Evolutionary conservation across 2,329 filamentous ascomycete species (phyloP), one percentile per base, ranked within the genome.

Genomic region (Paramyrothecium roridum): DNA sequence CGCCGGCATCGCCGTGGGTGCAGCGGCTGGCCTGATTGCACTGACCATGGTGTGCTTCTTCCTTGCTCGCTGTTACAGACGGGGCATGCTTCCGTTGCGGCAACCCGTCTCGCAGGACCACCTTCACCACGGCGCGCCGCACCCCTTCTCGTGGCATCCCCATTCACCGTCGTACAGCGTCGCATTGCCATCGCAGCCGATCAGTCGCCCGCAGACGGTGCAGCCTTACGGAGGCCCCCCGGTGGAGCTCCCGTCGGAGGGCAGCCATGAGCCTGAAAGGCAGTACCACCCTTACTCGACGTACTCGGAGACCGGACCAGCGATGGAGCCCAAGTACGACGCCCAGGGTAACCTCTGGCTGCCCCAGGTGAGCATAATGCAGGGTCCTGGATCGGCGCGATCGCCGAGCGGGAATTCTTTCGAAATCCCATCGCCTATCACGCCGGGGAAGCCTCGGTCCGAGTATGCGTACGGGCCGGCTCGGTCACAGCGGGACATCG

Each of bases 1-100:
- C 49, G 70, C 64, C 3, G 78, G 78, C 19, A 77, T 80, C 46
- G 73, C 71, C 8, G 64, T 78, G 13, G 77, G 73, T 10, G 67
- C 70, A 22, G 69, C 58, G 1, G 63, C 65, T 8, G 67, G 59
- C 1, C 53, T 73, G 2, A 46, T 74, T 19, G 59, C 63, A 1
- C 47, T 69, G 6, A 34, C 69, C 2, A 21, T 67, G 12, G 67
- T 63, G 26, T 55, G 56, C 23, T 71, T 67, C 54, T 69, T 67
- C 49, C 61, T 75, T 49, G 45, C 73, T 37, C 68, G 69, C 23
- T 68, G 61, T 34, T 58, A 59, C 47, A 59, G 59, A 49, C 56
- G 55, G 45, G 52, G 40, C 13, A 55, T 52, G 20, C 57, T 56
- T 11, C 50, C 48, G 20, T 62, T 60, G 21, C 57, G 50, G n/a